Base-by-base conservation (phyloP, 1,139 yeast species). In the Protomyces arabidopsidicola region DNA sequence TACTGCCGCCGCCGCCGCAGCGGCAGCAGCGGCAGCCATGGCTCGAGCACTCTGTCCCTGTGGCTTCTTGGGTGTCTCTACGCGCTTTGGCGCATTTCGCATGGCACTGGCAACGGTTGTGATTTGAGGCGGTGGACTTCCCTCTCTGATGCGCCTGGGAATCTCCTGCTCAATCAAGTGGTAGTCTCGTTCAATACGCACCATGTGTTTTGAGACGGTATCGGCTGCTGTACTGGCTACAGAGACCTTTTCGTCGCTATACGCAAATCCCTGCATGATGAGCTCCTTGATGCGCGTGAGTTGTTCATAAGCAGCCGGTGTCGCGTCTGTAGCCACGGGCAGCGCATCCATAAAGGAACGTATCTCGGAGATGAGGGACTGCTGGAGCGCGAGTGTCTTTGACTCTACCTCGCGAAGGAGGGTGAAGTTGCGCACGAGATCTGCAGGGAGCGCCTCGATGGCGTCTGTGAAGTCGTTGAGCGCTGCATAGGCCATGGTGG, bases 161-260 rank as follows among this genome's bases (percentile, higher is more conserved):
- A 76, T 87, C 80, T 82, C 95, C 71, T 87, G 84, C 71, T 85
- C 83, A 63, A 91, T 82, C 63, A 86, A 84, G 65, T 82, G 79
- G 76, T 84, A 91, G 72, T 90, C 96, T 69, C 87, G 84, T 72
- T 91, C 88, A 68, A 93, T 81, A 57, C 97, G 79, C 62, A 79
- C 80, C 69, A 89, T 78, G 71, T 90, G 89, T 68, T 86, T 84
- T 51, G 81, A 78, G 60, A 90, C 81, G 24, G 87, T 82, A 70
- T 91, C 98, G 36, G 89, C 82, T 34, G 97, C 97, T 45, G 90
- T 87, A 1, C 93, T 86, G 2, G 98, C 95, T 45, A 93, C 97
- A 73, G 93, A 97, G 95, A 93, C 90, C 75, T 93, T 93, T 73
- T 93, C 98, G 72, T 93, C 98, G 66, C 93, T 77, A 69, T 97